These are phyloP conservation scores for Grammothele lineata DNA, from an alignment of 768 basidiomycete genomes.

Conservation along the genomic window DNA sequence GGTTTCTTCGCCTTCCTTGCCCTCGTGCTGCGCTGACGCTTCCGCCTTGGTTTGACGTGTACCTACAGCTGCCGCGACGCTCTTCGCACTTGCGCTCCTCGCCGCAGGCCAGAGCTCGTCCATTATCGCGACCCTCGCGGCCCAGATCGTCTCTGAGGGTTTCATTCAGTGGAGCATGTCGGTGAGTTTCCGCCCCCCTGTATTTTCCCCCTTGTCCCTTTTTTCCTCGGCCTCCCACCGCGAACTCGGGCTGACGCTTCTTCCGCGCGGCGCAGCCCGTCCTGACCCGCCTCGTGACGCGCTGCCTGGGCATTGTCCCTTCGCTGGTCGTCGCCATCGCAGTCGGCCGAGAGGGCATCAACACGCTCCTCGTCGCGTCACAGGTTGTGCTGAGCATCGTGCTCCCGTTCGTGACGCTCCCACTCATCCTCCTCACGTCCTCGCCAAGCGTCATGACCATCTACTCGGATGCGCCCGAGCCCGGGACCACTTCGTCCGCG, in stretches of 20 bases:
- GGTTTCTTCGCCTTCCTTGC: background rate
- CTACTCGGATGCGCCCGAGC: background rate
- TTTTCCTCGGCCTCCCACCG: too few species aligned
- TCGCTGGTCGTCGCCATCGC: slow-evolving; percentile 72
- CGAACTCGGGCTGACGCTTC: too few species aligned
- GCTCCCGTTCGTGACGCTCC: slow-evolving; percentile 78
- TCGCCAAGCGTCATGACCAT: slow-evolving; percentile 56
- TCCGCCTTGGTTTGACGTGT: slow-evolving; percentile 1
- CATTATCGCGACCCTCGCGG: slow-evolving; percentile 84
- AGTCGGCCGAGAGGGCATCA: slow-evolving; percentile 64
- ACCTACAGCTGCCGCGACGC: slow-evolving; percentile 60
- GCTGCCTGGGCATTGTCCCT: slow-evolving; percentile 76
- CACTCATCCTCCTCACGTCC: slow-evolving; percentile 70
- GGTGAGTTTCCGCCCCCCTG: slow-evolving; percentile 32
- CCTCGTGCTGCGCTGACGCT: slow-evolving; percentile 1
- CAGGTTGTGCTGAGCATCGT: slow-evolving; percentile 83
- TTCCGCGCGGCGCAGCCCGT: slow-evolving; percentile 61
- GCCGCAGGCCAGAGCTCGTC: slow-evolving; percentile 85
- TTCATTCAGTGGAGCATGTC: slow-evolving; percentile 85
- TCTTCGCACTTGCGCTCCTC: slow-evolving; percentile 85
- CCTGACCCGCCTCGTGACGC: slow-evolving; percentile 73
- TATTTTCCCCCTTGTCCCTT: too few species aligned
- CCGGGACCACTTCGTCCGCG: background rate
- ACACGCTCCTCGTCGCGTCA: slow-evolving; percentile 71
- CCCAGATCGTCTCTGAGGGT: slow-evolving; percentile 88